Evolutionary conservation across 2,329 filamentous ascomycete species (phyloP).

Genomic region (Colletotrichum sansevieriae): DNA sequence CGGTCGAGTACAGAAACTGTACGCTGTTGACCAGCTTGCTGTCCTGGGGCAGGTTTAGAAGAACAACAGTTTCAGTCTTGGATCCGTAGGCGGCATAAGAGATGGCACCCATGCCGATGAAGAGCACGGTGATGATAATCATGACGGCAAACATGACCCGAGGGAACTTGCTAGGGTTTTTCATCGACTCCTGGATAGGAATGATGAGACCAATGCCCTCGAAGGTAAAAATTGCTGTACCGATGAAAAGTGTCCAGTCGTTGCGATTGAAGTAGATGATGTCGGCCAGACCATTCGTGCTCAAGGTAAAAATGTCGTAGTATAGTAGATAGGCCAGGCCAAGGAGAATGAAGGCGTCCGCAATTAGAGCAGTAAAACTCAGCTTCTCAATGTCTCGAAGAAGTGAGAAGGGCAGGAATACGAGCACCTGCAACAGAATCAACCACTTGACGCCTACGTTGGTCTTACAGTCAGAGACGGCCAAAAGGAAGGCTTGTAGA

Average conservation of each 20-base stretch:
- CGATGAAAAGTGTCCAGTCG: conserved; percentile 98
- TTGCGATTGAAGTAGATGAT: conserved; percentile 91
- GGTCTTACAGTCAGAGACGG: conserved; percentile 88
- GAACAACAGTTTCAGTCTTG: conserved; percentile 93
- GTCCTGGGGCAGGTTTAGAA: conserved; percentile 96
- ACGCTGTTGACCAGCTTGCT: conserved; percentile 95
- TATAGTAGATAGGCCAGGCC: conserved; percentile 96
- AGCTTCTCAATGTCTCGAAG: conserved; percentile 98
- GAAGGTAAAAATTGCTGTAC: conserved; percentile 92
- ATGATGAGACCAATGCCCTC: conserved; percentile 83
- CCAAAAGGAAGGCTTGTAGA: conserved; percentile 91
- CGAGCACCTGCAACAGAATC: conserved; percentile 93
- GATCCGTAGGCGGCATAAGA: conserved; percentile 97
- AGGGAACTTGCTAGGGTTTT: conserved; percentile 89
- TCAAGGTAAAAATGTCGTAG: conserved; percentile 90
- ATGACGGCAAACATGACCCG: conserved; percentile 90
- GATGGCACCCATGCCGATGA: conserved; percentile 90
- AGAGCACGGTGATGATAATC: conserved; percentile 93
- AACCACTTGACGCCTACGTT: conserved; percentile 89
- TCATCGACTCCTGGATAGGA: conserved; percentile 85
- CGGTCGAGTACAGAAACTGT: conserved; percentile 96
- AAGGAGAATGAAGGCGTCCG: conserved; percentile 93
- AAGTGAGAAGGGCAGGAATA: conserved; percentile 94
- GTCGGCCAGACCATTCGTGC: conserved; percentile 81
- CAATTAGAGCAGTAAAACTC: conserved; percentile 92